These are phyloP conservation scores for Apiotrichum akiyoshidainum DNA, from an alignment of 1,284 basidiomycete species.

Conservation along the genomic window DNA sequence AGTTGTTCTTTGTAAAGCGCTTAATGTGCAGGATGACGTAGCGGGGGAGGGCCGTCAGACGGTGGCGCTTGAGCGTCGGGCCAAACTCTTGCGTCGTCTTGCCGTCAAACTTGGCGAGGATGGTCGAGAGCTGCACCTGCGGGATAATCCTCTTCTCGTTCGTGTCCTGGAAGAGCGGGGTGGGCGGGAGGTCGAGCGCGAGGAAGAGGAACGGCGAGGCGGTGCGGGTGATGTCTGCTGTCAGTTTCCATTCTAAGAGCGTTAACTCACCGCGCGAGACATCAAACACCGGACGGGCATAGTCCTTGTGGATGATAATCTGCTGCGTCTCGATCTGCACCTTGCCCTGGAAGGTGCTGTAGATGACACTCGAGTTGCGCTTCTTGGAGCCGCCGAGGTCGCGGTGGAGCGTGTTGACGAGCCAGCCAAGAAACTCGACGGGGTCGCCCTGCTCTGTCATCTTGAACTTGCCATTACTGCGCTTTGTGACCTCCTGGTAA, in stretches of 20 bases:
- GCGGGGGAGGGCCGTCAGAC: constrained; percentile 79
- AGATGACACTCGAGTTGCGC: constrained; percentile 83
- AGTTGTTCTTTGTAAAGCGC: constrained; percentile 95
- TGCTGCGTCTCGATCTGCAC: constrained; percentile 91
- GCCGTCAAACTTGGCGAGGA: constrained; percentile 96
- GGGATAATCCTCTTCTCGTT: constrained; percentile 98
- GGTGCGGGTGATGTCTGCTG: neutral
- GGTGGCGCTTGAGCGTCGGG: constrained; percentile 82
- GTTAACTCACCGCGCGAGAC: constrained; percentile 71
- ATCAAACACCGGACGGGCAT: constrained; percentile 80
- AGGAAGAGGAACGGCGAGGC: constrained; percentile 88
- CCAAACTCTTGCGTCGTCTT: constrained; percentile 77
- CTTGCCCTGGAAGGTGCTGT: constrained; percentile 90
- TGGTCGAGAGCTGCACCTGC: constrained; percentile 85
- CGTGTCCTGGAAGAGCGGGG: constrained; percentile 91
- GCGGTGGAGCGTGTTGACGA: constrained; percentile 86
- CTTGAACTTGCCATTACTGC: constrained; percentile 82
- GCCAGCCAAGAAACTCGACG: constrained; percentile 92
- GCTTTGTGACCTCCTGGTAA: constrained; percentile 88
- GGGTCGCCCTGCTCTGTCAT: constrained; percentile 94
- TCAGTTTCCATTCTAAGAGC: too few species aligned
- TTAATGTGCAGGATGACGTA: constrained; percentile 96
- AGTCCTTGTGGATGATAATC: constrained; percentile 73
- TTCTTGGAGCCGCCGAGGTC: constrained; percentile 87
- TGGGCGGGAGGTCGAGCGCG: constrained; percentile 90